Conservation (phyloP, 441 rosid species). For the Bocquillonia castaneifolia region DNA sequence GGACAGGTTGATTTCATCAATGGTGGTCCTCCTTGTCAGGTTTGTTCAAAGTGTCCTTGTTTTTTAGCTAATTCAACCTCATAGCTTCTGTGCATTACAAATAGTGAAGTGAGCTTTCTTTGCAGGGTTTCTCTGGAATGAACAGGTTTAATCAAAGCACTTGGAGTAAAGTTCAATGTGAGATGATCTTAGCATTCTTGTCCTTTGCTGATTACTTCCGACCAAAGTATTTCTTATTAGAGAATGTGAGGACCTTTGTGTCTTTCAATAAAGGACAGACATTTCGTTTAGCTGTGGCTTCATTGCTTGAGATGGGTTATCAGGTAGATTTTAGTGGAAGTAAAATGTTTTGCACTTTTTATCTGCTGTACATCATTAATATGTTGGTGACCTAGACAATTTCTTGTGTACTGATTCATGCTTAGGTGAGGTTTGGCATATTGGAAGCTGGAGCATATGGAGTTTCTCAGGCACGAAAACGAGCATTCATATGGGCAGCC, state of each 20-base stretch:
- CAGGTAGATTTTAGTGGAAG: conserved; percentile 48
- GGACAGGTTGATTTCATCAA: conserved; percentile 92
- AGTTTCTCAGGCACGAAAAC: conserved; percentile 82
- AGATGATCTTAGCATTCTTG: conserved; percentile 85
- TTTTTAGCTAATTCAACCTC: not conserved
- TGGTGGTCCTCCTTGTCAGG: conserved; percentile 99
- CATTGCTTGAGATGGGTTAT: conserved; percentile 95
- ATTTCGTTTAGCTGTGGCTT: conserved; percentile 72
- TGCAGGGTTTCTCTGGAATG: conserved; percentile 95
- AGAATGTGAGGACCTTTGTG: conserved; percentile 85
- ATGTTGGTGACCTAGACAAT: not conserved
- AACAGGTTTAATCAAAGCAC: conserved; percentile 71
- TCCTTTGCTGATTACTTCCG: conserved; percentile 88
- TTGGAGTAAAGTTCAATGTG: conserved; percentile 88
- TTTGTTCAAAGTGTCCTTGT: conserved; percentile 12
- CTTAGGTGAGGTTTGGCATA: conserved; percentile 74
- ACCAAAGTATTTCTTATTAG: conserved; percentile 82
- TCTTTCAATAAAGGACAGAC: conserved; percentile 85
- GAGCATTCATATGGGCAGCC: conserved; percentile 94
- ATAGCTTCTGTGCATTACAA: not conserved
- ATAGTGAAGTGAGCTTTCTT: conserved; percentile 14
- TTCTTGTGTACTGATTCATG: not conserved
- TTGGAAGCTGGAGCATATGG: conserved; percentile 94
- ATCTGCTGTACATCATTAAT: not conserved
- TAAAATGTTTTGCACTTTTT: not conserved